Conservation (phyloP, 2,329 filamentous ascomycete genomes). For the Stachybotrys chlorohalonatus region DNA sequence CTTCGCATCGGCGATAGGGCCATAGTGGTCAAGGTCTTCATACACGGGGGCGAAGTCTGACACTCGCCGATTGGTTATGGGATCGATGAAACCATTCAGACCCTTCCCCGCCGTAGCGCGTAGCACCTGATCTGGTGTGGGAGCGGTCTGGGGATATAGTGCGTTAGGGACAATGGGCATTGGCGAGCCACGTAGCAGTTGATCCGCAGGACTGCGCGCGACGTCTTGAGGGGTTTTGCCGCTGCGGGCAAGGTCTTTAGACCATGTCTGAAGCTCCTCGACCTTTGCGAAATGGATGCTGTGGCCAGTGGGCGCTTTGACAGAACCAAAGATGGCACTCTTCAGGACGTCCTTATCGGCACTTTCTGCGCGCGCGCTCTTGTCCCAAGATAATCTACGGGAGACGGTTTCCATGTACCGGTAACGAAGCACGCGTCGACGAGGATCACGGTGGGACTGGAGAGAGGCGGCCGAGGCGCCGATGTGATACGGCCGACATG, state of each 20-base stretch:
- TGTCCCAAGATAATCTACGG: slow-evolving; percentile 37
- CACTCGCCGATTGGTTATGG: slow-evolving; percentile 49
- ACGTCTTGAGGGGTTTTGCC: slow-evolving; percentile 34
- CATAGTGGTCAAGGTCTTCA: slow-evolving; percentile 19
- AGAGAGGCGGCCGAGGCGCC: slow-evolving; percentile 34
- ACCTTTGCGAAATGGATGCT: slow-evolving; percentile 24
- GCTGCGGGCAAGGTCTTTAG: slow-evolving; percentile 25
- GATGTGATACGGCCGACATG: slow-evolving; percentile 37
- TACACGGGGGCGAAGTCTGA: slow-evolving; percentile 18
- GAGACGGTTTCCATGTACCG: slow-evolving; percentile 36
- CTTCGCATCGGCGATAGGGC: slow-evolving; percentile 8
- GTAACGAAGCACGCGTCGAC: slow-evolving; percentile 33
- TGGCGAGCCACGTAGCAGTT: slow-evolving; percentile 25
- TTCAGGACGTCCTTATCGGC: slow-evolving; percentile 28
- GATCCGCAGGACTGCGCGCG: slow-evolving; percentile 34
- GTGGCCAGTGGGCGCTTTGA: slow-evolving; percentile 24
- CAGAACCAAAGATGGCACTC: slow-evolving; percentile 25
- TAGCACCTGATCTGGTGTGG: slow-evolving; percentile 12
- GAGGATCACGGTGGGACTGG: slow-evolving; percentile 30
- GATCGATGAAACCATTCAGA: slow-evolving; percentile 34
- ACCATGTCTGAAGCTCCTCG: slow-evolving; percentile 24
- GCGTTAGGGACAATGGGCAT: slow-evolving; percentile 6
- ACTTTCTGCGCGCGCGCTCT: slow-evolving; percentile 16
- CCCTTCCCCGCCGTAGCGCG: slow-evolving; percentile 12
- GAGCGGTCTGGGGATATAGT: neutral